Conservation (phyloP, 192 early-diverging fungal genomes). For the Mortierella antarctica region DNA sequence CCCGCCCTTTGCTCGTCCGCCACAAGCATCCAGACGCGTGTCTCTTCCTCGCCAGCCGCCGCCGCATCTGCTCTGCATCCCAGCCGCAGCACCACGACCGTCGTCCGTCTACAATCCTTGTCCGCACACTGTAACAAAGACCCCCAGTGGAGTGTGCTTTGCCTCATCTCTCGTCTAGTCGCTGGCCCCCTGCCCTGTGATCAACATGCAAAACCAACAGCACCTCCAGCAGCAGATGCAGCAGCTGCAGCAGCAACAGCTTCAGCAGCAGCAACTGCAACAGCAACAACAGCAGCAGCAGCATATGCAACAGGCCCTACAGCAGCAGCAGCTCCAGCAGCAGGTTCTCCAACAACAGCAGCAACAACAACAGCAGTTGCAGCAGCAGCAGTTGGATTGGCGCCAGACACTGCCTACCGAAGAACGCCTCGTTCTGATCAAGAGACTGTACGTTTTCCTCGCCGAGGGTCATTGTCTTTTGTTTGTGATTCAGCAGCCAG, state of each 20-base stretch:
- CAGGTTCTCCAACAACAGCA: conserved; percentile 16
- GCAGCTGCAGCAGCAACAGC: conserved; percentile 18
- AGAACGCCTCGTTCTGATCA: conserved; percentile 30
- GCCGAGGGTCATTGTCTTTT: neutral
- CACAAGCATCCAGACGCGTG: too few species aligned
- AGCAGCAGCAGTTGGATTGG: conserved; percentile 18
- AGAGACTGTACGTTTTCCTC: conserved; percentile 21
- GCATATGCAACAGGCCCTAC: conserved; percentile 8
- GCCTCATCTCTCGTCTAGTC: too few species aligned
- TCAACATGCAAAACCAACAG: conserved; percentile 20
- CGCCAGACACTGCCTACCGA: conserved; percentile 14
- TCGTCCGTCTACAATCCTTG: too few species aligned
- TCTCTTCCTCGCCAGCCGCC: too few species aligned
- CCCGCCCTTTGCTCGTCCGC: too few species aligned
- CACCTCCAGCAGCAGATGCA: conserved; percentile 15
- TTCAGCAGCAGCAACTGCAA: conserved; percentile 13
- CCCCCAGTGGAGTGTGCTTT: too few species aligned
- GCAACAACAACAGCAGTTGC: conserved; percentile 14
- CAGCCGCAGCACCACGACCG: too few species aligned
- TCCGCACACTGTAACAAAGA: too few species aligned
- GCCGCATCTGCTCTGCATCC: too few species aligned
- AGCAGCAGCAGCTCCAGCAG: conserved; percentile 20
- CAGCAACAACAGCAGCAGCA: conserved; percentile 14
- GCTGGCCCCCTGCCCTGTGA: too few species aligned
- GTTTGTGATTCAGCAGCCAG: neutral